A percentile compares a stretch with the other conserved stretches of the same genome.
These are phyloP conservation scores for Nitzschia sp. DNA, from an alignment of 108 stramenopile genomes.

Conservation along the genomic window DNA sequence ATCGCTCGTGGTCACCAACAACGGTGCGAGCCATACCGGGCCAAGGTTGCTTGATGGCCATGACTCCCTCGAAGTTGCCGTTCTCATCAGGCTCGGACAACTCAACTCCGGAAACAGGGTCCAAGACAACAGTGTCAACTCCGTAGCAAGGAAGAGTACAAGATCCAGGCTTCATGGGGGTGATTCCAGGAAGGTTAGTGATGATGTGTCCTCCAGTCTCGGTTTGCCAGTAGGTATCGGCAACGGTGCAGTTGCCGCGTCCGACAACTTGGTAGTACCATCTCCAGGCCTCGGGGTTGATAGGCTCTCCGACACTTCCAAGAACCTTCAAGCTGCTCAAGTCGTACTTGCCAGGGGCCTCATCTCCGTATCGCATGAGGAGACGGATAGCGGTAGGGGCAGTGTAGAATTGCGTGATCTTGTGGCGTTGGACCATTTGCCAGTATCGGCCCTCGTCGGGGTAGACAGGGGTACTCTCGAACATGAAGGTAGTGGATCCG, in stretches of 20 bases:
- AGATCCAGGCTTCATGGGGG: slow-evolving; percentile 94
- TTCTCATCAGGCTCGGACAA: slow-evolving; percentile 50
- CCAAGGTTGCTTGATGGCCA: slow-evolving; percentile 92
- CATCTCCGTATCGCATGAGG: slow-evolving; percentile 91
- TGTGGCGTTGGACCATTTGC: slow-evolving; percentile 90
- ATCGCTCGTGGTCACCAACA: slow-evolving; percentile 93
- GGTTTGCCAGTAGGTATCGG: slow-evolving; percentile 99
- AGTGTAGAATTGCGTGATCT: slow-evolving; percentile 82
- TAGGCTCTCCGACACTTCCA: slow-evolving; percentile 98
- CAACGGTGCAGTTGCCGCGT: slow-evolving; percentile 80
- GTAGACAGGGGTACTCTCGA: slow-evolving; percentile 93
- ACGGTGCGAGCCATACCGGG: slow-evolving; percentile 95
- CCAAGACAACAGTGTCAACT: slow-evolving; percentile 90
- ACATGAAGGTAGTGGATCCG: slow-evolving; percentile 92
- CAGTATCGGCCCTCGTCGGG: slow-evolving; percentile 92
- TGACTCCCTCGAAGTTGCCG: slow-evolving; percentile 78
- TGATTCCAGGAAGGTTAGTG: slow-evolving; percentile 91
- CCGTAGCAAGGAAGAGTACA: slow-evolving; percentile 95
- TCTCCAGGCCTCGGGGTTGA: slow-evolving; percentile 98
- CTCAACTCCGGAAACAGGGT: slow-evolving; percentile 69
- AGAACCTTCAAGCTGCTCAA: slow-evolving; percentile 79
- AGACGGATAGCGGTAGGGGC: slow-evolving; percentile 98
- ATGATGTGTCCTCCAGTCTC: slow-evolving; percentile 97
- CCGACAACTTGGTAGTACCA: slow-evolving; percentile 97
- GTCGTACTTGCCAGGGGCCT: slow-evolving; percentile 81